Evolutionary conservation across 257 asterid species (phyloP).

Genomic region (Jacaranda mimosifolia): DNA sequence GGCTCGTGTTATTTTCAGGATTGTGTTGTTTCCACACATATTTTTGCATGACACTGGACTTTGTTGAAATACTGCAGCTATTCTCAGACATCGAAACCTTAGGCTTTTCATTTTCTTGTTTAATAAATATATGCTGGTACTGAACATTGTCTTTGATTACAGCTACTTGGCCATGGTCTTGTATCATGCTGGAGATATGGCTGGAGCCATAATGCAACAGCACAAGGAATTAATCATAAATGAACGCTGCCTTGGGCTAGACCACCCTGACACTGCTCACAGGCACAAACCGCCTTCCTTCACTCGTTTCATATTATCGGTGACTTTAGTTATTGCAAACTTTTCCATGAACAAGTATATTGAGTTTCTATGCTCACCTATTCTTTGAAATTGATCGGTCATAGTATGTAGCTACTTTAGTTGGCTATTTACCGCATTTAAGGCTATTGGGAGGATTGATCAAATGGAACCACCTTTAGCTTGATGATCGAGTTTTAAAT

Average conservation of each 20-base stretch:
- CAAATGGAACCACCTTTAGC: not conserved
- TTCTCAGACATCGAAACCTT: not conserved
- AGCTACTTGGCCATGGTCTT: slow-evolving; percentile 98
- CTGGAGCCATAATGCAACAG: slow-evolving; percentile 95
- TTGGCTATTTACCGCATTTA: not conserved
- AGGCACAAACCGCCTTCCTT: slow-evolving; percentile 54
- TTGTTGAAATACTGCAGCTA: not conserved
- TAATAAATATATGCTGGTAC: slow-evolving; percentile 15
- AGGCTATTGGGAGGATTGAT: slow-evolving; percentile 3
- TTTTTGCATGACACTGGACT: slow-evolving; percentile 10
- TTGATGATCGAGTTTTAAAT: not conserved
- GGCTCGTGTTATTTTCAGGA: slow-evolving; percentile 9
- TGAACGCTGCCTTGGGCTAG: slow-evolving; percentile 97
- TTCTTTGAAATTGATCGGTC: not conserved
- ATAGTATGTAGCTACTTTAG: not conserved
- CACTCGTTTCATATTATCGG: slow-evolving; percentile 19
- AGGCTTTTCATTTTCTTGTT: not conserved
- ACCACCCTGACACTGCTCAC: slow-evolving; percentile 99
- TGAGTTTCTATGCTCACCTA: slow-evolving; percentile 3
- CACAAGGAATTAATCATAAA: slow-evolving; percentile 97
- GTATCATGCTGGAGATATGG: slow-evolving; percentile 99
- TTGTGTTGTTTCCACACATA: not conserved
- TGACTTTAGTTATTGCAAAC: not conserved
- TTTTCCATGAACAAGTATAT: slow-evolving; percentile 1
- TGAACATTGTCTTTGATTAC: slow-evolving; percentile 25